Base-by-base conservation (phyloP, 306 rosid species). In the barrel medic (Medicago truncatula) region DNA sequence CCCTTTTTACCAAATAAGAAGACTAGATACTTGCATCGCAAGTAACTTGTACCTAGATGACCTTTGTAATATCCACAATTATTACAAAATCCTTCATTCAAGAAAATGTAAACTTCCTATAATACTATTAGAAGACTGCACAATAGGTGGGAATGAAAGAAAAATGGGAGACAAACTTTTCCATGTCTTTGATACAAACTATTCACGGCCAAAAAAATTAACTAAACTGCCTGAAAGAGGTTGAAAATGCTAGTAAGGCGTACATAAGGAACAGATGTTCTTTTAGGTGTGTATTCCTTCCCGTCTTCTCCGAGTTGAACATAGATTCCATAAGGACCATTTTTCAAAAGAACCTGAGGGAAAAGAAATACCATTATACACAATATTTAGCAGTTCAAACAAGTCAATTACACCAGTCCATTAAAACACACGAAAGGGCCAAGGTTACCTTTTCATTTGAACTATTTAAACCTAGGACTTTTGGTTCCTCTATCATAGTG, bases 221-320 rank as follows among this genome's bases (percentile, higher is more conserved):
- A 25, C 4, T 40, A 67, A 44, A 43, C 39, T 44, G 40, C 54
- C 57, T 44, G 39, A 36, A 31, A 61, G 76, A 44, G 18, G 18
- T 68, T 67, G 80, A 79, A 76, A 83, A 53, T 15, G 69, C 38
- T 7, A 34, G 71, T 36, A 39, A 49, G 14, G 69, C 95, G 73
- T 92, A 95, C 99, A 82, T 88, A 93, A 78, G 96, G 89, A 69
- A 79, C 82, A 56, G 96, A 88, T 49, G 91, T 82, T 86, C 99
- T 86, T 86, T 87, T 89, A 28, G 99, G 99, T 52, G 67, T 11
- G 81, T 77, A 83, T 53, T 89, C 92, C 79, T 89, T 96, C 85
- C 83, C 87, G 81, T 96, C 99, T 83, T 92, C 98, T 63, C 99
- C 97, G 41, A 90, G 98, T 81, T 96, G 99, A 70, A 96, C 90